Evolutionary conservation across 805 yeast species (phyloP), one percentile per base, ranked within the genome.

Genomic region (Candida nanaspora): DNA sequence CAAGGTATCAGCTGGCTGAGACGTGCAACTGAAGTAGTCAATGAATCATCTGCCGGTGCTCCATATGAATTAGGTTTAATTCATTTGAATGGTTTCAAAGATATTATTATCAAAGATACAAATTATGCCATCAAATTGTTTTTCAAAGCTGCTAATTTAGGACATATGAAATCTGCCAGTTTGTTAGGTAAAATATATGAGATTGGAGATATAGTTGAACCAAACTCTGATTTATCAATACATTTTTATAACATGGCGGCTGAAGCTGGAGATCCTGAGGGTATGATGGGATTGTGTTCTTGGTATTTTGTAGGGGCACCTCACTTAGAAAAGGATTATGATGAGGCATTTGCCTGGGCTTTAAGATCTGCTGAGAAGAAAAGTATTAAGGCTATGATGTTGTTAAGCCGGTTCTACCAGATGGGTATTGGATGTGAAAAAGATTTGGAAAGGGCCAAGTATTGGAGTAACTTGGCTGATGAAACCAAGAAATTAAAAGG

Each of bases 311-410:
- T 87, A 22, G 98, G 98, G 0, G 80, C 86, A 27, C 89, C 84
- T 27, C 89, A 93, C n/a, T 70, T 93, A 51, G 81, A 80, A 8
- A 75, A 76, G 46, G 91, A 89, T 59, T 84, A 82, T 41, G 74
- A 66, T 40, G 96, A 89, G 61, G 94, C 97, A 1, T 91, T 82
- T 59, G 93, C 86, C 52, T 93, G 98, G 98, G 97, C 97, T 1
- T 66, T 76, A 40, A 70, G 86, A 47, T 91, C 98, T 0, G 97
- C 98, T 0, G 69, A 73, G 33, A 65, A 77, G 31, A 86, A 86
- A 14, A 69, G 73, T 29, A 74, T 86, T 6, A 86, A 86, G 59
- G 98, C 95, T 1, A 95, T 87, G 70, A 80, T 75, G 57, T 83
- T 94, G 0, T 66, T 87, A 33, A 95, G 89, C 21, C 81, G 83